Evolutionary conservation across 2,329 filamentous ascomycete species (phyloP).

Genomic region (Aspergillus sp.): DNA sequence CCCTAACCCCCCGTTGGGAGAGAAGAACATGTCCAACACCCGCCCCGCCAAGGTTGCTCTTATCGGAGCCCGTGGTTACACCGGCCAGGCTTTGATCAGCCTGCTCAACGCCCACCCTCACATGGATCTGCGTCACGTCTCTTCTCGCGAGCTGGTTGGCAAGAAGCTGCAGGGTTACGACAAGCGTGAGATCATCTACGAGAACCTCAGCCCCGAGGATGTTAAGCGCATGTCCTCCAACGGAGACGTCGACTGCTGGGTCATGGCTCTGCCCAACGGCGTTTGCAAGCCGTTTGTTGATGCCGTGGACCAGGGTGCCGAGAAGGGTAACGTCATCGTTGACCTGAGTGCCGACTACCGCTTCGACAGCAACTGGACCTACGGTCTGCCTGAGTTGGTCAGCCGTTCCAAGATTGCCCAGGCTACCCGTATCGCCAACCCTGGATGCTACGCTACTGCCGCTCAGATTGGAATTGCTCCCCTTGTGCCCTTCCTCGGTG

Average conservation of each 20-base stretch:
- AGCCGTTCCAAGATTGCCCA: conserved; percentile 74
- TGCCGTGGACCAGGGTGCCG: conserved; percentile 72
- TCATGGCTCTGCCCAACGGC: conserved; percentile 94
- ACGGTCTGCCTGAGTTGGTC: conserved; percentile 84
- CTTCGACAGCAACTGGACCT: conserved; percentile 83
- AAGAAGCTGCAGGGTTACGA: conserved; percentile 85
- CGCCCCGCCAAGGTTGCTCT: conserved; percentile 78
- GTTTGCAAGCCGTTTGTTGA: conserved; percentile 94
- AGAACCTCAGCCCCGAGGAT: conserved; percentile 85
- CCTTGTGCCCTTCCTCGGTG: conserved; percentile 74
- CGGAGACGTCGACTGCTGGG: conserved; percentile 90
- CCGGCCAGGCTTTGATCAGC: conserved; percentile 84
- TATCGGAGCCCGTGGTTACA: conserved; percentile 91
- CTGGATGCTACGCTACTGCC: conserved; percentile 92
- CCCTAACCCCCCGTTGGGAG: conserved; percentile 85
- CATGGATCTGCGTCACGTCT: conserved; percentile 88
- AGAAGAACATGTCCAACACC: conserved; percentile 82
- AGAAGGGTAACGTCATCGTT: conserved; percentile 74
- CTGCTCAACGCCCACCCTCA: conserved; percentile 85
- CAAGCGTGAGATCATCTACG: conserved; percentile 89
- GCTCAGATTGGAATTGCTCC: conserved; percentile 88
- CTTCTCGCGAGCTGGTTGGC: conserved; percentile 86
- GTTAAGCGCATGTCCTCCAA: conserved; percentile 80
- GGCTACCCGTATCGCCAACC: conserved; percentile 83
- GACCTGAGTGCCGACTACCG: conserved; percentile 97